These are phyloP conservation scores for Phlebiopsis gigantea DNA, from an alignment of 768 basidiomycete species.

Conservation along the genomic window DNA sequence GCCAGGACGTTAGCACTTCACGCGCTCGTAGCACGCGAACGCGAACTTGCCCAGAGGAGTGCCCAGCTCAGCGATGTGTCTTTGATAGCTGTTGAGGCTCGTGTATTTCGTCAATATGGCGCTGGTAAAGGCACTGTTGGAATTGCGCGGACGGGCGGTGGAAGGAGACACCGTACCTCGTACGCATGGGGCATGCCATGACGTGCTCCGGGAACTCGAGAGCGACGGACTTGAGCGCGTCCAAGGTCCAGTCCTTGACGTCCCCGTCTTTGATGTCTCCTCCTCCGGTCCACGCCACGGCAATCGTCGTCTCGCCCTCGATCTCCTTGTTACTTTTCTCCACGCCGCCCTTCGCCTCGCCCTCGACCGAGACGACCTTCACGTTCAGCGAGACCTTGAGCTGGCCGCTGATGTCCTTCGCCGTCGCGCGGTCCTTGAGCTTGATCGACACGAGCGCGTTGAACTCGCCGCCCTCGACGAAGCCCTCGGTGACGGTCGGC, in stretches of 20 bases:
- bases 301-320: background rate
- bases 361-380: background rate
- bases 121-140: background rate
- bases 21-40: background rate
- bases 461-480: background rate
- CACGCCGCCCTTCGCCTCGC: background rate
- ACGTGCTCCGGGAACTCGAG: background rate
- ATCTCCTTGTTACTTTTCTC: background rate
- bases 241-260: background rate
- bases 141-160: too few relatives aligned
- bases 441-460: background rate
- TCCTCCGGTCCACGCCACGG: background rate
- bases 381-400: background rate
- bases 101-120: background rate
- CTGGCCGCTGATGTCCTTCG: background rate
- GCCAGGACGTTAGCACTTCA: too few relatives aligned
- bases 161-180: background rate
- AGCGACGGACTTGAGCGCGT: background rate
- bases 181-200: background rate
- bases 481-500: background rate
- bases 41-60: background rate
- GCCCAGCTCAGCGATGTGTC: background rate
- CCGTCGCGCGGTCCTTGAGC: background rate
- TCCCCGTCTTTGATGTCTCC: background rate
- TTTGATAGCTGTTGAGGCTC: background rate